Conservation (phyloP, 352 stramenopile species). For the Globisporangium iwayamae region DNA sequence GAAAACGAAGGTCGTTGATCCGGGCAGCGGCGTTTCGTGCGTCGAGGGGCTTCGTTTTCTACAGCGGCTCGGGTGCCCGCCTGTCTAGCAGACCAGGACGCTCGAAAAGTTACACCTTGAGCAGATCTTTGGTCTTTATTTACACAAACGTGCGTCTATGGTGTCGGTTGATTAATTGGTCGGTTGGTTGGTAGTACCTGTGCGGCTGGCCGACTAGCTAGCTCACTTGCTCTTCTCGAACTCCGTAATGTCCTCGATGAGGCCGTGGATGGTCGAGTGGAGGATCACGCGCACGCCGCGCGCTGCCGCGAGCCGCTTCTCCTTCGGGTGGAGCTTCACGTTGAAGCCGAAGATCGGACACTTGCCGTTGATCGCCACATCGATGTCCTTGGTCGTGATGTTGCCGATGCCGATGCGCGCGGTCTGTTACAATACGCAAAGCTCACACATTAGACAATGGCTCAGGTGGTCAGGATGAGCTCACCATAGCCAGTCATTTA, state of each 20-base stretch:
- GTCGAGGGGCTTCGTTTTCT: too few relatives aligned
- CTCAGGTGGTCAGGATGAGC: too few relatives aligned
- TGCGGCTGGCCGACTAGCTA: too few relatives aligned
- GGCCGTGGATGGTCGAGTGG: slow-evolving; percentile 63
- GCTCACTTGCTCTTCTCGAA: slow-evolving; percentile 24
- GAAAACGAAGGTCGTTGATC: too few relatives aligned
- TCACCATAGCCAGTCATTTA: not conserved
- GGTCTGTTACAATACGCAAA: slow-evolving; percentile 31
- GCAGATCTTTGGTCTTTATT: too few relatives aligned
- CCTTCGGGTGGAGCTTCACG: slow-evolving; percentile 59
- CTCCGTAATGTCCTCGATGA: slow-evolving; percentile 70
- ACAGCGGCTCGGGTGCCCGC: too few relatives aligned
- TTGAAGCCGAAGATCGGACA: slow-evolving; percentile 87
- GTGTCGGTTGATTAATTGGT: too few relatives aligned
- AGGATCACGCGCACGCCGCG: slow-evolving; percentile 67
- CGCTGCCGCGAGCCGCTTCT: slow-evolving; percentile 49
- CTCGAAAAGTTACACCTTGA: too few relatives aligned
- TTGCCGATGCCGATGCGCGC: slow-evolving; percentile 76
- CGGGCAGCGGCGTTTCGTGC: too few relatives aligned
- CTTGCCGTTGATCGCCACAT: slow-evolving; percentile 73
- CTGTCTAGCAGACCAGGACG: too few relatives aligned
- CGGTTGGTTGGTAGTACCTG: too few relatives aligned
- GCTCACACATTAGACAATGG: not conserved
- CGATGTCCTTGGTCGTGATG: slow-evolving; percentile 74
- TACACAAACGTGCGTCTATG: too few relatives aligned